Base-by-base conservation (phyloP, 345 rosid genomes). In the Theobroma cacao region DNA sequence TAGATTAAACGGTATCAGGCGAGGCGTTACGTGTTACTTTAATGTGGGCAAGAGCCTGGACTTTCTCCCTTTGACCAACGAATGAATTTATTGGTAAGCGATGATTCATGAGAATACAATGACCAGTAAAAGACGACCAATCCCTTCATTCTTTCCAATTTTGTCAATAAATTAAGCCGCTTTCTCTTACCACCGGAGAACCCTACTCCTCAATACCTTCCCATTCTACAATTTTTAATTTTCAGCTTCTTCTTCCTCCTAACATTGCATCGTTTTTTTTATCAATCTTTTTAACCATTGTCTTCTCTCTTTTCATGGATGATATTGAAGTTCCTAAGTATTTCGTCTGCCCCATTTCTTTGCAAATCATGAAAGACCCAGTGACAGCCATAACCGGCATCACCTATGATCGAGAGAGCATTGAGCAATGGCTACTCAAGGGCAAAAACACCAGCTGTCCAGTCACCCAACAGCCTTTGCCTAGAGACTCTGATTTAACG, bases 301-400 rank as follows among this genome's bases (percentile, higher is more conserved):
- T 5, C 0, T 55, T 24, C 11, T n/a, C 17, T 33, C 10, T 2
- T 73, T 24, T 64, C 70, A 87, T 84, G 79, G 90, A 83, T 13
- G 90, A 89, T 38, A 75, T 90, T 47, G 94, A 94, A 75, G 71
- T 91, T 31, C 98, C 95, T 9, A 80, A 86, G n/a, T 91, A 82
- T 75, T 94, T 91, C 76, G 74, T 84, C 59, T 93, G 98, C 28
- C 98, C 98, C 52, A 93, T 93, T 13, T 94, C 97, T 68, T 87
- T 94, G 6, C 91, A 91, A 55, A 88, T 94, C 81, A 94, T 94
- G 98, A 89, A 67, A 80, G 98, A 94, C 78, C 98, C 98, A 0
- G 98, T 94, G 12, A 94, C 91, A 0, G 76, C 88, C 47, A 75
- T 85, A 59, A 87, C 98, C 8, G 98, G 98, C 56, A 94, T 94